Conservation (phyloP, 164 flowering plant genomes). For the Vitis rotundifolia region DNA sequence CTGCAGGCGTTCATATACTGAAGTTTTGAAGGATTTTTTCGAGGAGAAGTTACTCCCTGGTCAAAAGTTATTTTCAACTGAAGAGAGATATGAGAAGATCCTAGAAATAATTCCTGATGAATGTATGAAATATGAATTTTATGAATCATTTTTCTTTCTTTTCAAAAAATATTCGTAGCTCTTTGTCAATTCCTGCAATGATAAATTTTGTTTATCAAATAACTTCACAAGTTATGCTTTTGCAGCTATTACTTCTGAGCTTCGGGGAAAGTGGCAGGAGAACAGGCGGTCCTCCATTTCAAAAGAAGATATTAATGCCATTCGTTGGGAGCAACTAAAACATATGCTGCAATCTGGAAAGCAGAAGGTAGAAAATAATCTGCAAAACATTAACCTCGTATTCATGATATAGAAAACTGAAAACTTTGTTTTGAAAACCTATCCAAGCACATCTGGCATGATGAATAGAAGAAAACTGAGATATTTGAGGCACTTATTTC, state of each 20-base stretch:
- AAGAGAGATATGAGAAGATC: slow-evolving; percentile 80
- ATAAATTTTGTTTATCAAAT: neutral
- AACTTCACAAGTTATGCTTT: slow-evolving; percentile 1
- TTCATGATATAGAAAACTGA: neutral
- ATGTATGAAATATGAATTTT: slow-evolving; percentile 39
- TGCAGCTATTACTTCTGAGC: slow-evolving; percentile 84
- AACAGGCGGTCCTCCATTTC: slow-evolving; percentile 51
- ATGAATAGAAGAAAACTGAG: too few species aligned
- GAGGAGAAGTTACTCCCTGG: slow-evolving; percentile 59
- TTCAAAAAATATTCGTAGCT: neutral
- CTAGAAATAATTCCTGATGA: slow-evolving; percentile 92
- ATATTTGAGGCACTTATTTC: too few species aligned
- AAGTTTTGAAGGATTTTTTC: slow-evolving; percentile 69
- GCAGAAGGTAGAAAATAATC: slow-evolving; percentile 53
- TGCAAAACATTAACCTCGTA: neutral
- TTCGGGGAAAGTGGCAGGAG: slow-evolving; percentile 83
- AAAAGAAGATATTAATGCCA: slow-evolving; percentile 63
- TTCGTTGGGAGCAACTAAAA: slow-evolving; percentile 86
- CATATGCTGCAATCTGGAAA: slow-evolving; percentile 64
- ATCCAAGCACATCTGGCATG: too few species aligned
- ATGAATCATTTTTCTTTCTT: neutral
- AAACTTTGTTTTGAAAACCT: too few species aligned
- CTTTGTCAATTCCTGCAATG: neutral
- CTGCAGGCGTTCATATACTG: slow-evolving; percentile 81
- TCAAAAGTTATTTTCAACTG: slow-evolving; percentile 63